Base-by-base conservation (phyloP, 140 eudicot genomes). In the Flaveria floridana region DNA sequence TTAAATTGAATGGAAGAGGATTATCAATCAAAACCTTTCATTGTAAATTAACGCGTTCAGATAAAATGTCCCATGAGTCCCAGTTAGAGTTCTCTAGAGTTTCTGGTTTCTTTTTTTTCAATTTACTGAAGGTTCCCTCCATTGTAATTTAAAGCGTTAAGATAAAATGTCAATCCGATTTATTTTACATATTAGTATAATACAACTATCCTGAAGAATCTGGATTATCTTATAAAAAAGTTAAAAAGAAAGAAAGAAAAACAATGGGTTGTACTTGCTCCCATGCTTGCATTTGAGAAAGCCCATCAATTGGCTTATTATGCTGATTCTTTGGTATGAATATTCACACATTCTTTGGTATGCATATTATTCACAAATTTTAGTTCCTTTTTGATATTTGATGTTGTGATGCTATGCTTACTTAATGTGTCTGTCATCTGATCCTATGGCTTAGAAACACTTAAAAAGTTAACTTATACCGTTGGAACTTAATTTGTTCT, bases 191-290 rank as follows among this genome's bases (percentile, higher is more conserved):
- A 71, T 37, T 80, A 73, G 87, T 52, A 79, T 57, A 69, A 62
- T 53, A 70, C 57, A 74, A 79, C 82, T 48, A 79, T 56, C 72
- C 23, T 72, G 9, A 50, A 75, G 79, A 78, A 75, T 81, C 80
- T 6, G 73, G 75, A 65, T 75, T 21, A 51, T 50, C 78, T 48
- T 41, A 41, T 11, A 37, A 20, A 80, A 47, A 73, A 73, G 69
- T 14, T 70, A 16, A 74, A 55, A 71, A 59, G 50, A 16, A 73
- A 21, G 28, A 46, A 70, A 71, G 65, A 73, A 74, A 55, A 71
- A 53, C 5, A 75, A 86, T 34, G 84, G 71, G 74, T 74, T 85
- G 91, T 84, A 87, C 93, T 89, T 85, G 82, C 79, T 86, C 78
- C 73, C 15, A 82, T 82, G 78, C 87, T 89, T 79, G 83, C 71